These are phyloP conservation scores for Basipetospora chlamydospora DNA, from an alignment of 2,329 filamentous ascomycete genomes.

Conservation along the genomic window DNA sequence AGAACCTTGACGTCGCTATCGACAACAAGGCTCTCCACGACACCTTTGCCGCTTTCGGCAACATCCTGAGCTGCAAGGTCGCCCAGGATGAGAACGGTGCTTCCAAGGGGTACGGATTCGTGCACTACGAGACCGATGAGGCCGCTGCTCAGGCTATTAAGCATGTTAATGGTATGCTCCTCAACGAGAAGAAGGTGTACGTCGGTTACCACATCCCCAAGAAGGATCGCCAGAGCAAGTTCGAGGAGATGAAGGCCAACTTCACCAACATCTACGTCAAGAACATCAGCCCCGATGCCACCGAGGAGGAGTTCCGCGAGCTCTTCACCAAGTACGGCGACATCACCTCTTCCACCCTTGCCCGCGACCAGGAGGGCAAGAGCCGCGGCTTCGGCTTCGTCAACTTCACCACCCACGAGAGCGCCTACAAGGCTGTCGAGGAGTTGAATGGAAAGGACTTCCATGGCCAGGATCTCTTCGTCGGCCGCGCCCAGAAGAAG, in stretches of 20 bases:
- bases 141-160: slow-evolving; percentile 95
- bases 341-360: slow-evolving; percentile 89
- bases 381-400: slow-evolving; percentile 93
- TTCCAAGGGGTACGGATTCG: slow-evolving; percentile 98
- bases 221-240: slow-evolving; percentile 99
- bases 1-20: slow-evolving; percentile 96
- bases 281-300: slow-evolving; percentile 76
- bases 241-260: slow-evolving; percentile 99
- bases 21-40: slow-evolving; percentile 99
- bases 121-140: slow-evolving; percentile 99
- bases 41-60: slow-evolving; percentile 96
- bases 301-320: slow-evolving; percentile 86
- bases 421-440: slow-evolving; percentile 73
- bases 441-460: slow-evolving; percentile 85
- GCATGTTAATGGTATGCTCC: slow-evolving; percentile 97
- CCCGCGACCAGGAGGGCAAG: slow-evolving; percentile 79
- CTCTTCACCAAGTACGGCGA: slow-evolving; percentile 87
- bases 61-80: slow-evolving; percentile 99
- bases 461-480: slow-evolving; percentile 89
- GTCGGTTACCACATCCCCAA: slow-evolving; percentile 99
- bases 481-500: slow-evolving; percentile 98
- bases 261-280: slow-evolving; percentile 99
- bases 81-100: slow-evolving; percentile 92
- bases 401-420: slow-evolving; percentile 87
- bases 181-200: slow-evolving; percentile 99